phyloP scores from a whole-genome alignment of 148 eudicot species.

The Cornus florida region DNA sequence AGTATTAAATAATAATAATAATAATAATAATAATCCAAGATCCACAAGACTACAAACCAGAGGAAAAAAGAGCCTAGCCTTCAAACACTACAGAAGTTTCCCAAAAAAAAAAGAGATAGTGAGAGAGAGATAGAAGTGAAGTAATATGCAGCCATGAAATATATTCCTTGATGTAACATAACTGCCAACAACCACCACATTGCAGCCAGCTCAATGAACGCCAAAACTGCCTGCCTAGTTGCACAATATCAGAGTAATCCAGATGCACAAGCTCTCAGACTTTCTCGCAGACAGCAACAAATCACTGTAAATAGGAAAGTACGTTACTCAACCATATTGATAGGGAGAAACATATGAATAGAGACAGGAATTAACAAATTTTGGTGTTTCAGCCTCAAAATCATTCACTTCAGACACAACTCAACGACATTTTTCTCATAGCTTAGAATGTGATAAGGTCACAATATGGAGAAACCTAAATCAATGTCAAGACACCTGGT shows the following conservation, averaged over 20 bases:
- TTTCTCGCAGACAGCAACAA: neutral
- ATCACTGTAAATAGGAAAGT: conserved; percentile 12
- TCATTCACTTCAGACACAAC: neutral
- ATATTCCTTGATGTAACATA: neutral
- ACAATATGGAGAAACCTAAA: too few relatives aligned
- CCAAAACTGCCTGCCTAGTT: neutral
- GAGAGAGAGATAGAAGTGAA: too few relatives aligned
- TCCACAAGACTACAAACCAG: neutral
- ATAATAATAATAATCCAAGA: too few relatives aligned
- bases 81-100: too few relatives aligned
- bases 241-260: neutral
- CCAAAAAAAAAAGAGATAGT: too few relatives aligned
- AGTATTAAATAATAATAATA: neutral
- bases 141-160: neutral
- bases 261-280: neutral
- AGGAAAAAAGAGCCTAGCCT: neutral
- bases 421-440: neutral
- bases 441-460: too few relatives aligned
- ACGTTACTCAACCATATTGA: too few relatives aligned
- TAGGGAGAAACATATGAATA: too few relatives aligned
- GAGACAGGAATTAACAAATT: neutral
- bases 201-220: neutral
- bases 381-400: neutral
- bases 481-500: too few relatives aligned
- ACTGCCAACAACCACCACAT: neutral